Evolutionary conservation across 306 rosid genomes (phyloP).

Genomic region (Aeschynomene evenia): DNA sequence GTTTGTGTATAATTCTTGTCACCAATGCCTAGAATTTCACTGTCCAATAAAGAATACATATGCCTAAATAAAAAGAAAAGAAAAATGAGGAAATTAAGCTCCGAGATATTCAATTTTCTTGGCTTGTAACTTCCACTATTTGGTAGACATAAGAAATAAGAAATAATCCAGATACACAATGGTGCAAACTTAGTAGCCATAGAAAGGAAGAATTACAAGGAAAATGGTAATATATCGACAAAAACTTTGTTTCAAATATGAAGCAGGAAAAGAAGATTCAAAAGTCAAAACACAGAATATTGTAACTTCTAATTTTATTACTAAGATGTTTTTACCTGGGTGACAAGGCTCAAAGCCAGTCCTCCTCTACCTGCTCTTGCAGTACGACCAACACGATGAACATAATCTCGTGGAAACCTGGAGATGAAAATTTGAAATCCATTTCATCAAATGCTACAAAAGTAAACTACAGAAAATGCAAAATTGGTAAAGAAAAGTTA

Average conservation of each 20-base stretch:
- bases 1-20: background rate
- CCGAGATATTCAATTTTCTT: constrained; percentile 3
- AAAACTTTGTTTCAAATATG: background rate
- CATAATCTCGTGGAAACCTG: constrained; percentile 81
- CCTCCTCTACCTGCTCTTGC: constrained; percentile 97
- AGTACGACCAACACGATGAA: constrained; percentile 93
- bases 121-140: background rate
- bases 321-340: constrained; percentile 50
- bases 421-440: constrained; percentile 28
- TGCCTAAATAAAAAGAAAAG: background rate
- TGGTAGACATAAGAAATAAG: background rate
- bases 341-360: constrained; percentile 69
- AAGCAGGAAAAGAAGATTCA: background rate
- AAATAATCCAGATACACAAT: background rate
- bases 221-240: background rate
- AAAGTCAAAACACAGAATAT: constrained; percentile 13
- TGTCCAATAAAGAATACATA: background rate
- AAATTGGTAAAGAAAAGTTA: constrained; percentile 26
- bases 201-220: background rate
- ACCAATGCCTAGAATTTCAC: background rate
- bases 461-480: constrained; percentile 10
- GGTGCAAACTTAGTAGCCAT: background rate
- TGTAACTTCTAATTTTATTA: background rate
- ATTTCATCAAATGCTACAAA: constrained; percentile 3
- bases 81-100: background rate